Percentiles rank a stretch among this genome's conserved stretches.
Evolutionary conservation across 805 yeast genomes (phyloP).

Genomic region (Candida nonsorbophila): DNA sequence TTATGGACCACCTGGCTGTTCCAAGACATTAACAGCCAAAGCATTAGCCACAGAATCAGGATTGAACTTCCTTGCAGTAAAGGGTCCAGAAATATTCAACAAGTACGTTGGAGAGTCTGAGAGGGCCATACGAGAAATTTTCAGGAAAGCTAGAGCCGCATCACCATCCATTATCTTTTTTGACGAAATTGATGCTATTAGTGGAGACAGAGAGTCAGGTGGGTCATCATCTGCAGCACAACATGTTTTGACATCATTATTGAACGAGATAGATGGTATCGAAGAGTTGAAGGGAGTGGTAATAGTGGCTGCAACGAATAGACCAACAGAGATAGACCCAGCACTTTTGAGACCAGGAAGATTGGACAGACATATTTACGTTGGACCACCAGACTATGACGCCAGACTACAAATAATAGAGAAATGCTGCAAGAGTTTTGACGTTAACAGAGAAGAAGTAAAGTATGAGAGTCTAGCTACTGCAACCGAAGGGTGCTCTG

Average conservation of each 20-base stretch:
- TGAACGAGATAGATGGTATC: conserved; percentile 96
- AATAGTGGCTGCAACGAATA: conserved; percentile 91
- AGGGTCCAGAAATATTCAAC: conserved; percentile 94
- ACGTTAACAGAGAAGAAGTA: conserved; percentile 38
- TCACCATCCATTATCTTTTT: conserved; percentile 91
- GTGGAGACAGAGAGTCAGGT: conserved; percentile 65
- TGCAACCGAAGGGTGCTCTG: conserved; percentile 86
- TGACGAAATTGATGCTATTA: conserved; percentile 94
- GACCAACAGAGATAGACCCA: conserved; percentile 90
- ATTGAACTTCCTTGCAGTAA: conserved; percentile 86
- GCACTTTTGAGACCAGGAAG: conserved; percentile 95
- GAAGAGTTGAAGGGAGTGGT: conserved; percentile 93
- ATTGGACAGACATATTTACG: conserved; percentile 87
- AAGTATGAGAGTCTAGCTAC: conserved; percentile 51
- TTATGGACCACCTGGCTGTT: conserved; percentile 98
- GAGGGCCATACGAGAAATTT: conserved; percentile 86
- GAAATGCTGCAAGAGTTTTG: conserved; percentile 66
- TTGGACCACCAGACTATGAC: conserved; percentile 80
- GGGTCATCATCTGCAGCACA: conserved; percentile 65
- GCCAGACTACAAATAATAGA: conserved; percentile 76
- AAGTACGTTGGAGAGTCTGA: conserved; percentile 97
- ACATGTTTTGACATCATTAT: conserved; percentile 82
- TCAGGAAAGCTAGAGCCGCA: conserved; percentile 90
- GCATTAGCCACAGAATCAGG: conserved; percentile 96
- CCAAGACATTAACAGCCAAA: conserved; percentile 90